Base-by-base conservation (phyloP, 176 grass and related monocot genomes). In the Phyllostachys edulis region DNA sequence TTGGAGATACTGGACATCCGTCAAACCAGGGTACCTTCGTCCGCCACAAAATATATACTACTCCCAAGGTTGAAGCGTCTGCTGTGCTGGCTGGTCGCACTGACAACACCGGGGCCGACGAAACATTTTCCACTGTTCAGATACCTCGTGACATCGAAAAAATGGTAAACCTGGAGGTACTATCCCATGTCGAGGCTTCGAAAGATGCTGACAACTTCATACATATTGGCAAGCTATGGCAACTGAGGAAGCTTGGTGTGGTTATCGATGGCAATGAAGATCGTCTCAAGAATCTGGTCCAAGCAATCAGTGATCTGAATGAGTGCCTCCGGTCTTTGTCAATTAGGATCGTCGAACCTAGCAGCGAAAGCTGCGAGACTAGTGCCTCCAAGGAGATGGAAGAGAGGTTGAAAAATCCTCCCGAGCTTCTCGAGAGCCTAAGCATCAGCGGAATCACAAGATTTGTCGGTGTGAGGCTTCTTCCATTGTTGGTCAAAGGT, bases 391-490 rank as follows among this genome's bases (percentile, higher is more conserved):
- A 41, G 6, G 6, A 7, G 7, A 41, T 41, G 8, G 39, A 5
- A 7, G 39, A 41, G 39, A 41, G 0, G 6, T 41, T 41, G 39
- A 41, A 41, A 41, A 41, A n/a, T 0, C 1, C 1, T 16, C 80
- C 68, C 5, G 38, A 80, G 8, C 11, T 74, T 46, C 81, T 88
- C 14, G 46, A 88, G 39, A 66, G 8, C 44, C 74, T 91, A 29
- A 75, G 13, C 16, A 69, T 91, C 5, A 36, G 6, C 1, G 75
- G 85, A 26, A 68, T 3, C 16, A 85, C 71, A 37, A 56, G 32
- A 2, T 2, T 1, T 34, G 32, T 34, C 32, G 32, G 0, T 29
- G 50, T 5, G 1, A 0, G 7, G 0, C 60, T 76, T 41, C 71
- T 79, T 56, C 32, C 18, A 76, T 47, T 61, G 9, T 3, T 63